Conservation (phyloP, 371 early-diverging fungal species). For the Circinella minor region DNA sequence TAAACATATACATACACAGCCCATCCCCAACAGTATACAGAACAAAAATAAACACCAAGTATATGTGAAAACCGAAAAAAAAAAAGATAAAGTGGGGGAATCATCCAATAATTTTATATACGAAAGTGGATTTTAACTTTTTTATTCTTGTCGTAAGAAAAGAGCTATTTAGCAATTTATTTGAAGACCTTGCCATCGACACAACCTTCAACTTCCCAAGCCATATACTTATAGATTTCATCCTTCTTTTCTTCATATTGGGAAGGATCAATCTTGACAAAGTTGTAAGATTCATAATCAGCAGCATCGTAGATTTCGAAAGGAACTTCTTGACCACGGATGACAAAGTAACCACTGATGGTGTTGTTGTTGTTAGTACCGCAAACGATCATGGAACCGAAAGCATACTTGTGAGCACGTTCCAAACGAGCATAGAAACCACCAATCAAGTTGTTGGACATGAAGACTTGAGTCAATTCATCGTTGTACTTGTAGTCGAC, state of each 20-base stretch:
- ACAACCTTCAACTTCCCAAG: slow-evolving; percentile 56
- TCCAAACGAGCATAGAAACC: slow-evolving; percentile 95
- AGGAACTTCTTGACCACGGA: slow-evolving; percentile 90
- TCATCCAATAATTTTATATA: too few relatives aligned
- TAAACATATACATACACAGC: too few relatives aligned
- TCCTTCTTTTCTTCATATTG: slow-evolving; percentile 61
- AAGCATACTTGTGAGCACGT: slow-evolving; percentile 94
- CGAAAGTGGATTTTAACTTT: not conserved
- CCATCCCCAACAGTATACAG: too few relatives aligned
- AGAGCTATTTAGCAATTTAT: slow-evolving; percentile 16
- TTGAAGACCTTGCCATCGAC: slow-evolving; percentile 52
- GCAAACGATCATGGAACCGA: slow-evolving; percentile 85
- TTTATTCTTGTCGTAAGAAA: not conserved
- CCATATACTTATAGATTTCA: slow-evolving; percentile 51
- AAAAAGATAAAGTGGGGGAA: too few relatives aligned
- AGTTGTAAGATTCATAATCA: slow-evolving; percentile 88
- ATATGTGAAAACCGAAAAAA: too few relatives aligned
- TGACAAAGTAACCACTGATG: slow-evolving; percentile 93
- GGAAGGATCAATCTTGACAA: slow-evolving; percentile 79
- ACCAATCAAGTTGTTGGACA: slow-evolving; percentile 89
- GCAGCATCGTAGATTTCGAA: slow-evolving; percentile 87
- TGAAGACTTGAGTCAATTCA: slow-evolving; percentile 81
- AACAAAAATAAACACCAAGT: too few relatives aligned
- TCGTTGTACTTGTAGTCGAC: slow-evolving; percentile 91
- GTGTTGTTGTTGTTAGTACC: slow-evolving; percentile 90